Base-by-base conservation (phyloP, 352 stramenopile genomes). In the Globisporangium heterothallicum region DNA sequence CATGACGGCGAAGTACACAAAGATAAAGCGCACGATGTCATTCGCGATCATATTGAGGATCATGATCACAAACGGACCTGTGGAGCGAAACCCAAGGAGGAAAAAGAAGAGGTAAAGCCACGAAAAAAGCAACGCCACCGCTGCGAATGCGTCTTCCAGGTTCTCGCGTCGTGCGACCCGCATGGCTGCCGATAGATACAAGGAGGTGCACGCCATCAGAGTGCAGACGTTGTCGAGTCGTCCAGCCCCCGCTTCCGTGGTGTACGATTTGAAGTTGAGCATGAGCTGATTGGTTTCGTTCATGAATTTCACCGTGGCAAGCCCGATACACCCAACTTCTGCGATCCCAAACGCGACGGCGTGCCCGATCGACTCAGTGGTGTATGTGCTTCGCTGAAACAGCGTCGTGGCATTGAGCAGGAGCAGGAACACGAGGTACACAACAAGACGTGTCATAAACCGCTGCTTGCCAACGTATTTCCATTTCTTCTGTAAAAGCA, bases 81-180 rank as follows among this genome's bases (percentile, higher is more conserved):
- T 86, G 16, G 64, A 70, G 43, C 73, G 72, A 51, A 84, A 86
- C 6, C 77, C 72, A 12, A 84, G 44, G 16, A 88, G 47, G 59
- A 88, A 88, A 58, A 83, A 88, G 45, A 86, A 79, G 27, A 74
- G 46, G 50, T 86, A 85, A 35, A 81, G 72, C 68, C 74, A 86
- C 41, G 72, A 63, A 47, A 78, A 78, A 16, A 86, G 68, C 9
- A 84, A 52, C 6, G 74, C 62, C 1, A 78, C 58, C 9, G 70
- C 70, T 0, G 59, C 59, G 18, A 73, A 66, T 29, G 70, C 71
- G 34, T 84, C 75, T 42, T 75, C 70, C 8, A 60, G 43, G 16
- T 80, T 51, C 19, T 76, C 49, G 1, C 54, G 32, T 0, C 56
- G 24, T 0, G 51, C 24, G 14, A 60, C 18, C 6, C 73, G 58